Conservation (phyloP, 768 basidiomycete species). For the Phanerochaete carnosa region DNA sequence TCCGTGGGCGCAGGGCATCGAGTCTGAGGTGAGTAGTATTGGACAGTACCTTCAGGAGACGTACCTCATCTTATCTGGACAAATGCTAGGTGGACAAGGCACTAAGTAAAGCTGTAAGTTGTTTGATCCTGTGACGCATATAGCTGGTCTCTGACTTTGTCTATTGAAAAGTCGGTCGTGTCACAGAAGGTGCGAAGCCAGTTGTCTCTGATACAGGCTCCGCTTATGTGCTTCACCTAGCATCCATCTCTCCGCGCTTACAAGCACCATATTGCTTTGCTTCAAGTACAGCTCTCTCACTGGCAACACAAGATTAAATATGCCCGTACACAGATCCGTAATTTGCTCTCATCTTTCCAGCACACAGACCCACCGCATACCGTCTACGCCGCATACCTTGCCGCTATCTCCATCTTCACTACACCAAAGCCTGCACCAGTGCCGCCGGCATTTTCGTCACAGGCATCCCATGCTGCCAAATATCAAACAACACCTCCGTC, state of each 20-base stretch:
- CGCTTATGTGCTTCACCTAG: constrained; percentile 28
- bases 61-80: neutral
- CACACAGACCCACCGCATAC: constrained; percentile 49
- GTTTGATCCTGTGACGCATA: neutral
- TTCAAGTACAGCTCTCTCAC: constrained; percentile 57
- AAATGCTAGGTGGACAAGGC: constrained; percentile 52
- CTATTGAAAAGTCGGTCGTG: constrained; percentile 27
- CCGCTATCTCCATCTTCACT: constrained; percentile 46
- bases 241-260: constrained; percentile 65
- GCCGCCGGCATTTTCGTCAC: constrained; percentile 12
- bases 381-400: constrained; percentile 53
- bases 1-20: constrained; percentile 48
- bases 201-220: neutral
- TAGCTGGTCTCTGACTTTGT: neutral
- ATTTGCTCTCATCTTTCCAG: constrained; percentile 44
- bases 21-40: constrained; percentile 43
- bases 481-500: constrained; percentile 4
- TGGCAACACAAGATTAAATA: constrained; percentile 55
- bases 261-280: constrained; percentile 53
- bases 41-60: too few relatives aligned
- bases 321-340: constrained; percentile 55
- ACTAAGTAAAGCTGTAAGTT: constrained; percentile 65
- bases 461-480: neutral
- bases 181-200: constrained; percentile 53
- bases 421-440: constrained; percentile 26